Evolutionary conservation across 495 filamentous ascomycete genomes (phyloP).

Genomic region (Recurvomyces mirabilis): DNA sequence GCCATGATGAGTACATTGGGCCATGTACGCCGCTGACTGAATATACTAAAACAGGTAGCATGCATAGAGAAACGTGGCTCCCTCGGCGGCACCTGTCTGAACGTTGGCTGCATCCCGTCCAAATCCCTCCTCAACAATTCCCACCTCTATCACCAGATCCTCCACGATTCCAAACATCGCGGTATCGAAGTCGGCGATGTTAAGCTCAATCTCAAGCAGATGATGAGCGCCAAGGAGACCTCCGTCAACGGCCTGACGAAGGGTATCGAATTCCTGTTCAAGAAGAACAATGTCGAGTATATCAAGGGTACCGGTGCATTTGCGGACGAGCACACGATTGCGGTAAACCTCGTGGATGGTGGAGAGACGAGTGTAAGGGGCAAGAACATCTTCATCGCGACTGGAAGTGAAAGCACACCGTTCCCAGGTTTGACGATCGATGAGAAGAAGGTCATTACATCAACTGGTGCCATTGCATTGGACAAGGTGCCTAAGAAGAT

Average conservation of each 20-base stretch:
- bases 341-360: conserved; percentile 79
- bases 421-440: conserved; percentile 95
- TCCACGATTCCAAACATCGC: conserved; percentile 93
- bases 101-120: conserved; percentile 98
- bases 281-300: conserved; percentile 98
- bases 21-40: too few relatives aligned
- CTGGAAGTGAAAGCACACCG: conserved; percentile 84
- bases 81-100: conserved; percentile 93
- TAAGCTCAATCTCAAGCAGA: conserved; percentile 82
- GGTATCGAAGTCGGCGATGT: conserved; percentile 95
- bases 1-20: too few relatives aligned
- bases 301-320: conserved; percentile 85
- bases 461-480: conserved; percentile 84
- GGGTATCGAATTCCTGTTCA: conserved; percentile 93
- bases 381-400: conserved; percentile 98
- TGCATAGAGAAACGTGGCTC: conserved; percentile 97
- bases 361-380: conserved; percentile 72
- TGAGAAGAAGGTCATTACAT: conserved; percentile 92
- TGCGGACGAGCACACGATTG: conserved; percentile 79
- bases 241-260: conserved; percentile 87
- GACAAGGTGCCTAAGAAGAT: conserved; percentile 91
- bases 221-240: conserved; percentile 96
- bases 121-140: conserved; percentile 99
- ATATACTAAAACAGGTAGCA: conserved; percentile 58
- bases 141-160: conserved; percentile 92